Percentiles rank a stretch among this genome's conserved stretches.
Conservation (phyloP, 805 yeast genomes). For the Metschnikowia hibisci region DNA sequence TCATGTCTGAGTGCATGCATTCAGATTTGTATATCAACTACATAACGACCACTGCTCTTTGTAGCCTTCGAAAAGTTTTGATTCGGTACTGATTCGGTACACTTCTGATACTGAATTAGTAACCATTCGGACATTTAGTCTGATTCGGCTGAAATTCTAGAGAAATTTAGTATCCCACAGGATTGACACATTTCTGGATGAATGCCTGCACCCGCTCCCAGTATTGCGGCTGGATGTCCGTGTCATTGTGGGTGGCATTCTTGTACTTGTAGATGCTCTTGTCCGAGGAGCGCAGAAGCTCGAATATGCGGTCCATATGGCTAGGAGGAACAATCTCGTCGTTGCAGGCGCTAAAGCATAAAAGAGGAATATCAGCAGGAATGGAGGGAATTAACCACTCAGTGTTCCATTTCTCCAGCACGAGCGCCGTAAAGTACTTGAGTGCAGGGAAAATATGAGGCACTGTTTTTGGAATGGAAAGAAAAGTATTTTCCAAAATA, state of each 20-base stretch:
- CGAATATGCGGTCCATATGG: constrained; percentile 67
- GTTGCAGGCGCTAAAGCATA: constrained; percentile 65
- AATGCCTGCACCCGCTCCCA: constrained; percentile 71
- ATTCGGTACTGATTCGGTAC: too few relatives aligned
- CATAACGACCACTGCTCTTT: constrained; percentile 13
- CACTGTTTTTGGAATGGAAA: constrained; percentile 66
- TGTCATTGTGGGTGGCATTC: constrained; percentile 77
- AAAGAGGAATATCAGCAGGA: constrained; percentile 54
- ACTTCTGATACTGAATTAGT: too few relatives aligned
- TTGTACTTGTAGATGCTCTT: constrained; percentile 56
- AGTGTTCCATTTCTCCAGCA: constrained; percentile 82
- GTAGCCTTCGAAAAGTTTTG: too few relatives aligned
- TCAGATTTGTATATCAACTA: constrained; percentile 14
- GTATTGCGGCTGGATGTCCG: constrained; percentile 68
- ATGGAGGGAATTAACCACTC: constrained; percentile 56
- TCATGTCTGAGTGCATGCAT: constrained; percentile 5
- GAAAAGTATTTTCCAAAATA: constrained; percentile 82
- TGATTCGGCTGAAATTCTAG: too few relatives aligned
- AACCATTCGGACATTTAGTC: too few relatives aligned
- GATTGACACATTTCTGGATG: constrained; percentile 41
- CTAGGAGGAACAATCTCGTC: constrained; percentile 92
- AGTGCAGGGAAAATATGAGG: constrained; percentile 72
- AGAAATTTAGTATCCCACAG: constrained; percentile 29
- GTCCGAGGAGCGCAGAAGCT: constrained; percentile 43
- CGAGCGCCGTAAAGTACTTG: constrained; percentile 50